Evolutionary conservation across 345 rosid species (phyloP).

Genomic region (Euphorbia lathyris): DNA sequence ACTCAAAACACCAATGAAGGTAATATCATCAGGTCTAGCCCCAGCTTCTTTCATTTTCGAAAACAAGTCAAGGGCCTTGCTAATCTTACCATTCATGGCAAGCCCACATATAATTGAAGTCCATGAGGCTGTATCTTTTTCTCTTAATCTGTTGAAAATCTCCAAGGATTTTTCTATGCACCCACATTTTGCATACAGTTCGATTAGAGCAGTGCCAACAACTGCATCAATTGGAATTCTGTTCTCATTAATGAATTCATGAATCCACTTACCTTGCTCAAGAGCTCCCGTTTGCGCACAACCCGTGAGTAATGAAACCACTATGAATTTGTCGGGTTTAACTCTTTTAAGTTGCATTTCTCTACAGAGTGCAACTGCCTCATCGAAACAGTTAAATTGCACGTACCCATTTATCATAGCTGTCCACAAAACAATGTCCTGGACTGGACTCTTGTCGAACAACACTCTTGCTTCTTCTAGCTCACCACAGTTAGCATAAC

Average conservation of each 20-base stretch:
- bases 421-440: constrained; percentile 78
- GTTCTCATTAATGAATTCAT: constrained; percentile 51
- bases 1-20: constrained; percentile 65
- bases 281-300: constrained; percentile 72
- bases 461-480: constrained; percentile 58
- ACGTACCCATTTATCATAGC: constrained; percentile 85
- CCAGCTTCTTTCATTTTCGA: constrained; percentile 47
- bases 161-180: constrained; percentile 52
- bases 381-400: constrained; percentile 56
- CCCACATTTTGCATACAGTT: constrained; percentile 82
- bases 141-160: constrained; percentile 43
- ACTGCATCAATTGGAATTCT: constrained; percentile 46
- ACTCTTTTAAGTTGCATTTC: constrained; percentile 50
- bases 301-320: constrained; percentile 74
- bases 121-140: constrained; percentile 65
- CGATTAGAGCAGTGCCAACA: constrained; percentile 68
- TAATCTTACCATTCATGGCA: constrained; percentile 59
- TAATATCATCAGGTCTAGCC: constrained; percentile 54
- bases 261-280: constrained; percentile 84
- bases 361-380: constrained; percentile 53
- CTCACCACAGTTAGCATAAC: constrained; percentile 50
- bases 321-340: constrained; percentile 55
- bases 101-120: constrained; percentile 72
- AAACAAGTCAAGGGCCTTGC: constrained; percentile 52
- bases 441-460: constrained; percentile 64